Base-by-base conservation (phyloP, 805 yeast genomes). In the Cephaloascus fragrans region DNA sequence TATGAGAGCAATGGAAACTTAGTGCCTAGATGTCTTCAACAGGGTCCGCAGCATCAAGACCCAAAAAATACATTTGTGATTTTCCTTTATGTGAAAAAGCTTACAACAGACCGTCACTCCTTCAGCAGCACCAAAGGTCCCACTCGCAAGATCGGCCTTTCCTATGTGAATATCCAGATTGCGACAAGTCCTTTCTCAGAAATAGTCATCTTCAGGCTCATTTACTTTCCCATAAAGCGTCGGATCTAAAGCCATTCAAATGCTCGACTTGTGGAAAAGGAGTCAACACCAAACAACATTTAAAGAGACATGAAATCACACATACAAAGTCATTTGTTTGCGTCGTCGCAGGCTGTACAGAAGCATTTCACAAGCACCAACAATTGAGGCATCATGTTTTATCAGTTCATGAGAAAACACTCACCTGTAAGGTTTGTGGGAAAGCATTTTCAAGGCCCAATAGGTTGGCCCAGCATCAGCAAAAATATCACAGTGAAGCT, bases 121-220 rank as follows among this genome's bases (percentile, higher is more conserved):
- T 93, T 37, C 84, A 80, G 28, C 96, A 86, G 50, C 98, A 88
- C 57, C 61, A 69, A 55, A 69, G 88, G 47, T 68, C 88, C 1
- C 97, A 88, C 56, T 75, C 87, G 3, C 74, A 77, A 45, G 90
- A 83, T 45, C 70, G 94, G 42, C 95, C 96, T 0, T 88, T 73
- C 51, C 57, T 56, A 29, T 84, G 96, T 56, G 59, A 64, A 4
- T 64, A 62, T 14, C 54, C 58, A 2, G 63, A 57, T 3, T 93
- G 98, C 57, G 65, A 59, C 1, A 75, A 74, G 44, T 56, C 80
- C 1, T 93, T 87, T 52, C 64, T 76, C 15, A 69, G 96, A 38
- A 83, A 80, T 41, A 89, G 88, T 46, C 94, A 88, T 60, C 65
- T 88, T 39, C 71, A 79, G 39, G 86, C 93, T 14, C 97, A 88